Percentiles rank a stretch among this genome's conserved stretches.
Conservation (phyloP, 805 yeast species). For the Candida tammaniensis region DNA sequence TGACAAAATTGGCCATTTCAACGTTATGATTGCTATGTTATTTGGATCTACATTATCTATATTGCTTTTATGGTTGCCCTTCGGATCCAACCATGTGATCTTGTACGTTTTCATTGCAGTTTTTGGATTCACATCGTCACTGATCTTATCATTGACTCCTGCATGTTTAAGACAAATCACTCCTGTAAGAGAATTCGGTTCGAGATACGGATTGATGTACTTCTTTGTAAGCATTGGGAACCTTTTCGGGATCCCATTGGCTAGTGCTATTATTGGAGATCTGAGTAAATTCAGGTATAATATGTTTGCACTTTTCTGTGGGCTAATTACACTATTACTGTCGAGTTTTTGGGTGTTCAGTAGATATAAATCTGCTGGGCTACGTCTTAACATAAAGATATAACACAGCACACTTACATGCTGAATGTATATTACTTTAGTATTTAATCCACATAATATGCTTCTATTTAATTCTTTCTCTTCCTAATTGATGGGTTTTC, state of each 20-base stretch:
- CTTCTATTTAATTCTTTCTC: conserved; percentile 3
- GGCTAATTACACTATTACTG: conserved; percentile 25
- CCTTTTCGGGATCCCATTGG: conserved; percentile 36
- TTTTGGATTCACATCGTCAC: conserved; percentile 60
- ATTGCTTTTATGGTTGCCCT: conserved; percentile 65
- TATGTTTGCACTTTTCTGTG: conserved; percentile 33
- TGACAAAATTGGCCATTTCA: conserved; percentile 55
- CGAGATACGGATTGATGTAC: conserved; percentile 64
- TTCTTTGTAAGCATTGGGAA: conserved; percentile 49
- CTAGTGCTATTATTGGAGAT: conserved; percentile 34
- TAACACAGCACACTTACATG: too few species aligned
- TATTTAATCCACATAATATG: too few species aligned
- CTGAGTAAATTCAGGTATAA: conserved; percentile 25
- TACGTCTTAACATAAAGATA: too few species aligned
- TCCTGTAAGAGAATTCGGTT: conserved; percentile 64
- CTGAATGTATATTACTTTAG: neutral
- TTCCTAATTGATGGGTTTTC: conserved; percentile 1
- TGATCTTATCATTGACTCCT: conserved; percentile 64
- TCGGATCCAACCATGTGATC: conserved; percentile 43
- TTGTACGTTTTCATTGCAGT: conserved; percentile 52
- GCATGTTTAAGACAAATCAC: conserved; percentile 67
- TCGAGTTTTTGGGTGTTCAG: conserved; percentile 27
- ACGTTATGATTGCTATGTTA: conserved; percentile 51
- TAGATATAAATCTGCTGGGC: too few species aligned
- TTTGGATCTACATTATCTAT: conserved; percentile 44